These are phyloP conservation scores for Pestalotiopsis sp. DNA, from an alignment of 2,329 filamentous ascomycete genomes.

Conservation along the genomic window DNA sequence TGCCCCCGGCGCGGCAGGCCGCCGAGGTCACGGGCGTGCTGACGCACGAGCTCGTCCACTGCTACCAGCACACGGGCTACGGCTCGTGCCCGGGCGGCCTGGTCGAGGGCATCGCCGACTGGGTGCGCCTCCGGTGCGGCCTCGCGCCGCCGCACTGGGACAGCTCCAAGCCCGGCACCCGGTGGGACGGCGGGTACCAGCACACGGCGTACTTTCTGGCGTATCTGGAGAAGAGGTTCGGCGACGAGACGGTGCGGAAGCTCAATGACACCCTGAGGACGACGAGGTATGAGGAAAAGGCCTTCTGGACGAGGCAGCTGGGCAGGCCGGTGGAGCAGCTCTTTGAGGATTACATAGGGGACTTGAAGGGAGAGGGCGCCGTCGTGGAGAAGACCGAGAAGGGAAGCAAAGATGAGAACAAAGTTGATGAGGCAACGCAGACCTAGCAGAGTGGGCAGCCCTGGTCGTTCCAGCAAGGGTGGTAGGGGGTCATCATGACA, in stretches of 20 bases:
- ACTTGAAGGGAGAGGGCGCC: conserved; percentile 24
- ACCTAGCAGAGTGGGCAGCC: conserved; percentile 7
- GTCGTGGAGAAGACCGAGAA: conserved; percentile 14
- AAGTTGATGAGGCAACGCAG: conserved; percentile 21
- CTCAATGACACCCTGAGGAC: conserved; percentile 70
- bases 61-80: conserved; percentile 78
- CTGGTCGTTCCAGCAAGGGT: neutral
- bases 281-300: conserved; percentile 64
- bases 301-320: conserved; percentile 71
- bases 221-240: conserved; percentile 74
- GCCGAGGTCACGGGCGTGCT: conserved; percentile 81
- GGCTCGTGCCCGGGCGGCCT: conserved; percentile 72
- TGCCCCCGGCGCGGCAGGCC: conserved; percentile 44
- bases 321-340: conserved; percentile 68
- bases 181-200: conserved; percentile 92
- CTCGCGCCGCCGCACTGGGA: conserved; percentile 86
- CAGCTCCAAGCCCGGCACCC: conserved; percentile 48
- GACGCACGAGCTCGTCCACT: conserved; percentile 93
- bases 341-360: conserved; percentile 71
- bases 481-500: neutral
- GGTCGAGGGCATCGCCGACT: conserved; percentile 92
- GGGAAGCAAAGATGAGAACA: neutral
- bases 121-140: conserved; percentile 76
- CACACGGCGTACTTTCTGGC: conserved; percentile 89
- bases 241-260: conserved; percentile 59